Base-by-base conservation (phyloP, 257 asterid genomes). In the Scutellaria minor region DNA sequence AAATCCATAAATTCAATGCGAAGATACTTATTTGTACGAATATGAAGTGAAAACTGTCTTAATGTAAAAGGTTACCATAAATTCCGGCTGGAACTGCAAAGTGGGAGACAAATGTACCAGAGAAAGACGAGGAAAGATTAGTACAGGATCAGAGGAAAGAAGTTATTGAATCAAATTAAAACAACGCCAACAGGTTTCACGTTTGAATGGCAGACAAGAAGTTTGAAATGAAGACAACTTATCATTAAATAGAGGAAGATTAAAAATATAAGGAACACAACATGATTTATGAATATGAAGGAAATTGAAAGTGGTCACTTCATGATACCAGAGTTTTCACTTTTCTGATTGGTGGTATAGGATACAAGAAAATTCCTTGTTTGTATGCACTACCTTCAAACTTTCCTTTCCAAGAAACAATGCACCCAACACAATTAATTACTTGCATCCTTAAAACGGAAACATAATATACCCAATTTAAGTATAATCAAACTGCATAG, bases 11-110 rank as follows among this genome's bases (percentile, higher is more conserved):
- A 61, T 15, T 37, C 41, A 68, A 53, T 41, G 69, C 59, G 22
- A 61, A n/a, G 44, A 64, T 22, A 44, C 1, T 37, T 2, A 6
- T 35, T 39, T 18, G 14, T 71, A 9, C 39, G 22, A 13, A 50
- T 2, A 50, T 42, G 14, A 66, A 66, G 44, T 48, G 44, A 27
- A 41, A 15, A n/a, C 1, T 31, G 68, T 57, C 15, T 41, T 4
- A 9, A 12, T 22, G 60, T 40, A 76, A 78, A 73, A 71, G 57
- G 11, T 78, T 93, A 93, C 97, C 97, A 66, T 89, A 93, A 64
- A 93, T 93, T 70, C 98, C 98, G 9, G 97, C 97, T 0, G 98
- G 97, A 62, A 93, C 97, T 93, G 90, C 85, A 77, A 22, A 31
- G 75, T 7, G 53, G 65, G 73, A 79, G 84, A 60, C n/a, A 67